Percentiles rank a stretch among this genome's conserved stretches.
These are phyloP conservation scores for Cadophora sp. DNA, from an alignment of 2,329 filamentous ascomycete genomes.

Conservation along the genomic window DNA sequence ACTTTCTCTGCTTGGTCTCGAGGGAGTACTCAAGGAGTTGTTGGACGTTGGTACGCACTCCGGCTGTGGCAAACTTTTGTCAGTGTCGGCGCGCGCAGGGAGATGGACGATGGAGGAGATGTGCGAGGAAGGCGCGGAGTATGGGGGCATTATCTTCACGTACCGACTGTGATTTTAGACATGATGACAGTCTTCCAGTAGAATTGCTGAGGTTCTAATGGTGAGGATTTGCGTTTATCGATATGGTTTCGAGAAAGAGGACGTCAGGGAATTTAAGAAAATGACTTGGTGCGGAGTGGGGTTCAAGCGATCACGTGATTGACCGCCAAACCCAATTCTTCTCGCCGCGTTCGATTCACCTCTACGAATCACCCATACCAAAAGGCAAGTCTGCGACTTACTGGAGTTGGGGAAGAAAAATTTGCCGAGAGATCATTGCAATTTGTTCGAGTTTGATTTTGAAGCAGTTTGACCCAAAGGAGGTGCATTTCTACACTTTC, in stretches of 20 bases:
- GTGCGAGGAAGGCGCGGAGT: constrained; percentile 14
- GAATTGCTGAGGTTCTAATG: constrained; percentile 71
- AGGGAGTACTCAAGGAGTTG: constrained; percentile 94
- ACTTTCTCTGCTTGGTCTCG: constrained; percentile 98
- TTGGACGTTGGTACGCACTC: constrained; percentile 94
- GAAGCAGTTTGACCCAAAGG: neutral
- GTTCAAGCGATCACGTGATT: neutral
- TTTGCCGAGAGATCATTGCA: no score
- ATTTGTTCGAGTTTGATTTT: no score
- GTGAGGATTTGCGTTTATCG: constrained; percentile 62
- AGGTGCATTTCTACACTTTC: neutral
- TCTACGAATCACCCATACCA: neutral
- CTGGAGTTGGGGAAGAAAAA: no score
- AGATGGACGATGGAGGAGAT: neutral
- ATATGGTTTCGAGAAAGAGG: constrained; percentile 19
- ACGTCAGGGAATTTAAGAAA: constrained; percentile 26
- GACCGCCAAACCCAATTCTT: no score
- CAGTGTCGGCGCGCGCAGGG: constrained; percentile 30
- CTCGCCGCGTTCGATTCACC: no score
- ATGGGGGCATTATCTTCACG: constrained; percentile 36
- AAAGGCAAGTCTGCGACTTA: neutral
- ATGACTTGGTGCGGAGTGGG: constrained; percentile 23
- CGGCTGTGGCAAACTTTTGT: constrained; percentile 64
- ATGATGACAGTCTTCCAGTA: constrained; percentile 90
- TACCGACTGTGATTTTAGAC: constrained; percentile 86